These are phyloP conservation scores for Filosporella fistucella DNA, from an alignment of 495 filamentous ascomycete species.

Conservation along the genomic window DNA sequence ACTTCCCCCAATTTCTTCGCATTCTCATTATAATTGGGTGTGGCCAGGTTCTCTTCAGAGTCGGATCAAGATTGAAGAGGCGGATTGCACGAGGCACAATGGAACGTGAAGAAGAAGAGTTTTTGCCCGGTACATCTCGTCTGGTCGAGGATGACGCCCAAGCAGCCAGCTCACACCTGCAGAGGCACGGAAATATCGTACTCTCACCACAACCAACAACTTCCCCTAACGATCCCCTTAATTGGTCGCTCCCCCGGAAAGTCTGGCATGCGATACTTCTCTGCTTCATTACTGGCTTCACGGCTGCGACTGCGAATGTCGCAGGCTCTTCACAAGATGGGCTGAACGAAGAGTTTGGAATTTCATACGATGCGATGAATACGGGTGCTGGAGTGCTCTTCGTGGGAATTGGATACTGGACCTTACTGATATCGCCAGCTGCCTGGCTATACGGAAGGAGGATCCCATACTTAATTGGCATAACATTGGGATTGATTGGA, in stretches of 20 bases:
- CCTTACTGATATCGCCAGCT: constrained; percentile 2
- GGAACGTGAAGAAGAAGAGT: constrained; percentile 9
- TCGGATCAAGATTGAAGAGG: too few species aligned
- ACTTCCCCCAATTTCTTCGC: too few species aligned
- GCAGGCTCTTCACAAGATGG: constrained; percentile 12
- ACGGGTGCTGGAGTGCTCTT: constrained; percentile 12
- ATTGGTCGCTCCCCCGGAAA: constrained; percentile 34
- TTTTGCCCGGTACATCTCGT: constrained; percentile 9
- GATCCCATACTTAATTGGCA: constrained; percentile 12
- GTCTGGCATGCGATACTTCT: constrained; percentile 10
- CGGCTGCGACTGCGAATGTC: constrained; percentile 10
- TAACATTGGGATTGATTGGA: constrained; percentile 6
- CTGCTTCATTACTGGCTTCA: constrained; percentile 12
- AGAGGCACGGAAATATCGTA: constrained; percentile 26
- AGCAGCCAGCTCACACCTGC: constrained; percentile 3
- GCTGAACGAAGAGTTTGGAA: constrained; percentile 5
- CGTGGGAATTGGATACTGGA: constrained; percentile 12
- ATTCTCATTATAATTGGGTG: too few species aligned
- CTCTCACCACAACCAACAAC: constrained; percentile 26
- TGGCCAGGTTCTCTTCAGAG: too few species aligned
- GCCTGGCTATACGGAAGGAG: constrained; percentile 12
- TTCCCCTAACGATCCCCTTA: constrained; percentile 18
- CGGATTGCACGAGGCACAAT: too few species aligned
- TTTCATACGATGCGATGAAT: constrained; percentile 10
- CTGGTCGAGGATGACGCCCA: constrained; percentile 2